Percentiles rank a stretch among this genome's conserved stretches.
Evolutionary conservation across 371 early-diverging fungal species (phyloP).

Genomic region (Rhizoclosmatium hyalinum): DNA sequence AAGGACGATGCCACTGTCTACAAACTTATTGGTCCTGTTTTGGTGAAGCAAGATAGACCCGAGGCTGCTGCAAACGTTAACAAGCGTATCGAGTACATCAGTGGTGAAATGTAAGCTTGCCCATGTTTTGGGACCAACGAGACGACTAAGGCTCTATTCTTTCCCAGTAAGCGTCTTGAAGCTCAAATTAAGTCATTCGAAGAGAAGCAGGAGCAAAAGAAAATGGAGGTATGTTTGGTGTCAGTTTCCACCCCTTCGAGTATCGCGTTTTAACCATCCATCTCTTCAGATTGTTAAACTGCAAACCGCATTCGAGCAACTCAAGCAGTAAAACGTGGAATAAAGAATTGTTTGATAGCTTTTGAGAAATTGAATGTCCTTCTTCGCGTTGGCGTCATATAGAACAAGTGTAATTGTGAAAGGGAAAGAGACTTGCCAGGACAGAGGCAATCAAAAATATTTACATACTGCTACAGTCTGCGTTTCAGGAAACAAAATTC

Average conservation of each 20-base stretch:
- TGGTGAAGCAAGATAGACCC: constrained; percentile 87
- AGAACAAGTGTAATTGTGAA: too few relatives aligned
- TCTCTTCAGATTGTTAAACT: constrained; percentile 30
- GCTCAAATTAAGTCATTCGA: constrained; percentile 76
- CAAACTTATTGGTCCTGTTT: constrained; percentile 94
- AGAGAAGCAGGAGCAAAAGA: constrained; percentile 80
- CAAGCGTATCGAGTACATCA: constrained; percentile 92
- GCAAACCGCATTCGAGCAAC: constrained; percentile 32
- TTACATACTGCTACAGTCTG: too few relatives aligned
- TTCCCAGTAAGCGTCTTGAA: constrained; percentile 82
- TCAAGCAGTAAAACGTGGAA: constrained; percentile 2
- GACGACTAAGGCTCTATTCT: neutral
- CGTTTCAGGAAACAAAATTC: too few relatives aligned
- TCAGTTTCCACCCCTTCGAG: neutral
- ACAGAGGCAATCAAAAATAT: too few relatives aligned
- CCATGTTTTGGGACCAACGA: neutral
- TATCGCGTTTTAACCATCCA: constrained; percentile 2
- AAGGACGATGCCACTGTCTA: constrained; percentile 84
- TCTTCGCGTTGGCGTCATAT: too few relatives aligned
- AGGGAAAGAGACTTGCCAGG: too few relatives aligned
- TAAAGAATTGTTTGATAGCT: too few relatives aligned
- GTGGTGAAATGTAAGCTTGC: constrained; percentile 79
- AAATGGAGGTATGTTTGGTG: constrained; percentile 63
- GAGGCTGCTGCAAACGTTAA: constrained; percentile 90
- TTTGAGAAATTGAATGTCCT: too few relatives aligned